A percentile compares a stretch with the other conserved stretches of the same genome.
Evolutionary conservation across 345 rosid species (phyloP).

Genomic region (Camelina sativa): DNA sequence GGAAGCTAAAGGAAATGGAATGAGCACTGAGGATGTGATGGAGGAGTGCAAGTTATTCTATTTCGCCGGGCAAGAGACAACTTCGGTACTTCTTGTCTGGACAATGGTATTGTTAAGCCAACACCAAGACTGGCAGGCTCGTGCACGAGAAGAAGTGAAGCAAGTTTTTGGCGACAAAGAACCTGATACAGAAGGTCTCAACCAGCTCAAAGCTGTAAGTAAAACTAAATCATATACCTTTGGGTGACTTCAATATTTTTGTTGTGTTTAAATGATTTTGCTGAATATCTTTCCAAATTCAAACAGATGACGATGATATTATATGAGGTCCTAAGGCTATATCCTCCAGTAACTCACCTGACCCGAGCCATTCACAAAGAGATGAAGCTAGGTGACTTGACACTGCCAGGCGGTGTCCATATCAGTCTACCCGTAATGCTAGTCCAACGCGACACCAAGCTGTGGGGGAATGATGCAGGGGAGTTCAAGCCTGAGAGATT

Average conservation of each 20-base stretch:
- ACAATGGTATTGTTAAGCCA: conserved; percentile 53
- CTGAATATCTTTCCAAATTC: no score
- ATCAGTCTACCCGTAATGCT: conserved; percentile 37
- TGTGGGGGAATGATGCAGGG: conserved; percentile 63
- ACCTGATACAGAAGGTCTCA: conserved; percentile 42
- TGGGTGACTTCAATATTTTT: background rate
- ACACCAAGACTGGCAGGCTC: conserved; percentile 61
- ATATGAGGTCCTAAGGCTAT: conserved; percentile 17
- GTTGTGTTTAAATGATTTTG: background rate
- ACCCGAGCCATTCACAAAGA: conserved; percentile 41
- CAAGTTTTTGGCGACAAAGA: conserved; percentile 48
- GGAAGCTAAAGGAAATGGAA: conserved; percentile 41
- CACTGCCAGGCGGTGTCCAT: conserved; percentile 43
- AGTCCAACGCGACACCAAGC: conserved; percentile 53
- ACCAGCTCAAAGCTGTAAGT: conserved; percentile 55
- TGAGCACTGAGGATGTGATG: conserved; percentile 53
- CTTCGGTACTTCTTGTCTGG: conserved; percentile 60
- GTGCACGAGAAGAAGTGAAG: conserved; percentile 60
- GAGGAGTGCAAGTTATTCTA: conserved; percentile 70
- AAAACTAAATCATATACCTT: background rate
- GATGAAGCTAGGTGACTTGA: conserved; percentile 50
- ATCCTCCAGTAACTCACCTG: conserved; percentile 25
- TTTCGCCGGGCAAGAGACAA: conserved; percentile 65
- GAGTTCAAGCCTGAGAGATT: conserved; percentile 66
- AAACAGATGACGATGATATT: no score